Evolutionary conservation across 257 asterid genomes (phyloP).

Genomic region (Apocynum venetum): DNA sequence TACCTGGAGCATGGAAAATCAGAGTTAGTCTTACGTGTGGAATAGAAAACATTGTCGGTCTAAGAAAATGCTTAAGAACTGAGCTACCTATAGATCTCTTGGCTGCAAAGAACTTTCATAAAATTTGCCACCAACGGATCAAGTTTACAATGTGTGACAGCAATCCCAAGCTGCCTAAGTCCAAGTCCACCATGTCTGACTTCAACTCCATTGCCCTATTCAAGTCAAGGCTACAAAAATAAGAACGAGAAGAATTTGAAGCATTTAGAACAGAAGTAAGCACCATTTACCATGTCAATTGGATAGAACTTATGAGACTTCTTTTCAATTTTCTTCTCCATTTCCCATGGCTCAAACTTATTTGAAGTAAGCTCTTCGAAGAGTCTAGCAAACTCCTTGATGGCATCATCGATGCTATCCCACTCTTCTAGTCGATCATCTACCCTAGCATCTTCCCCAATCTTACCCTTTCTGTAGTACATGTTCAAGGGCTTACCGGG

Average conservation of each 20-base stretch:
- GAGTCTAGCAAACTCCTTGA: conserved; percentile 47
- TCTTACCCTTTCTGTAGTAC: conserved; percentile 63
- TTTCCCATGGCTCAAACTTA: conserved; percentile 74
- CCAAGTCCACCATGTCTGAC: conserved; percentile 80
- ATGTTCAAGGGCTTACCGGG: conserved; percentile 55
- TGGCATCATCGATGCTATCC: conserved; percentile 42
- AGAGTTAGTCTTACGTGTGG: background rate
- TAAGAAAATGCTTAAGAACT: background rate
- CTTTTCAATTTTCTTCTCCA: conserved; percentile 60
- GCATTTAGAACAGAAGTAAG: background rate
- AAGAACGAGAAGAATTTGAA: background rate
- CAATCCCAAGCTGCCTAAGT: conserved; percentile 65
- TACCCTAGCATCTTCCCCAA: conserved; percentile 40
- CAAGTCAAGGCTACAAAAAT: background rate
- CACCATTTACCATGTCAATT: conserved; percentile 49
- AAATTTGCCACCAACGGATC: conserved; percentile 69
- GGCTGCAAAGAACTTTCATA: conserved; percentile 74
- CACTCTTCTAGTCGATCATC: conserved; percentile 60
- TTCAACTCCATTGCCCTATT: conserved; percentile 81
- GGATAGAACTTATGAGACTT: conserved; percentile 49
- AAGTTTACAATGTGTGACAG: conserved; percentile 69
- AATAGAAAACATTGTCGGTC: background rate
- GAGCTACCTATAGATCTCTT: conserved; percentile 68
- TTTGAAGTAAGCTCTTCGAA: conserved; percentile 64
- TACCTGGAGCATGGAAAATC: conserved; percentile 36